Percentiles rank a stretch among this genome's conserved stretches.
Conservation (phyloP, 164 flowering plant genomes). For the Santalum album region DNA sequence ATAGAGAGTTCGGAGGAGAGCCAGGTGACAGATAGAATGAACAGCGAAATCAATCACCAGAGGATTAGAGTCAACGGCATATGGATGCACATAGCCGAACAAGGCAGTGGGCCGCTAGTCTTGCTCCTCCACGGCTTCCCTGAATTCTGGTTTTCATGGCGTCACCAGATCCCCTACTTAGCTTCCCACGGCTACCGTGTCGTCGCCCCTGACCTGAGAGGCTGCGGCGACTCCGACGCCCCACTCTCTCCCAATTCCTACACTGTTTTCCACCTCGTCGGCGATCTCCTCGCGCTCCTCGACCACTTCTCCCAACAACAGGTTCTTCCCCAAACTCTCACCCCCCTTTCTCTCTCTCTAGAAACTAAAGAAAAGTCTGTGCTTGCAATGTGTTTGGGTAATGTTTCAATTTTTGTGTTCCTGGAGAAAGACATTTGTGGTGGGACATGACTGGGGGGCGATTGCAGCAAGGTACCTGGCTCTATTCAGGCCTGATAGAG, state of each 20-base stretch:
- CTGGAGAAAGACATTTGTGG: slow-evolving; percentile 36
- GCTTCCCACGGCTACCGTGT: slow-evolving; percentile 33
- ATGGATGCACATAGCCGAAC: slow-evolving; percentile 42
- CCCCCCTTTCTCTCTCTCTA: not conserved
- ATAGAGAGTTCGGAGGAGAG: not conserved
- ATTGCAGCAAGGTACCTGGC: slow-evolving; percentile 33
- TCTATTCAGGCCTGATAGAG: slow-evolving; percentile 45
- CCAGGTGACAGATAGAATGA: not conserved
- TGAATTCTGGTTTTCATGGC: slow-evolving; percentile 45
- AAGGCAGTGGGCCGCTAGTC: slow-evolving; percentile 38
- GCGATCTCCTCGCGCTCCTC: slow-evolving; percentile 28
- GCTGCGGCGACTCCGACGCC: slow-evolving; percentile 41
- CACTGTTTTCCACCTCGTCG: slow-evolving; percentile 29
- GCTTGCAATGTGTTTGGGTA: too few relatives aligned
- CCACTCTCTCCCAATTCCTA: slow-evolving; percentile 27
- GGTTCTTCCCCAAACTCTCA: slow-evolving; percentile 1
- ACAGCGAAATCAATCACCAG: slow-evolving; percentile 16
- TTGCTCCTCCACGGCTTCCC: slow-evolving; percentile 51
- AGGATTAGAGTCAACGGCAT: slow-evolving; percentile 33
- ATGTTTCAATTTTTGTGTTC: too few relatives aligned
- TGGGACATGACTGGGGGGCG: slow-evolving; percentile 58
- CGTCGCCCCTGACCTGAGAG: slow-evolving; percentile 49
- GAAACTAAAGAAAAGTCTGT: too few relatives aligned
- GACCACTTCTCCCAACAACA: slow-evolving; percentile 20
- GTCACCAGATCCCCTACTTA: slow-evolving; percentile 32